Percentiles rank a stretch among this genome's conserved stretches.
Evolutionary conservation across 257 asterid species (phyloP).

Genomic region (Voacanga thouarsii): DNA sequence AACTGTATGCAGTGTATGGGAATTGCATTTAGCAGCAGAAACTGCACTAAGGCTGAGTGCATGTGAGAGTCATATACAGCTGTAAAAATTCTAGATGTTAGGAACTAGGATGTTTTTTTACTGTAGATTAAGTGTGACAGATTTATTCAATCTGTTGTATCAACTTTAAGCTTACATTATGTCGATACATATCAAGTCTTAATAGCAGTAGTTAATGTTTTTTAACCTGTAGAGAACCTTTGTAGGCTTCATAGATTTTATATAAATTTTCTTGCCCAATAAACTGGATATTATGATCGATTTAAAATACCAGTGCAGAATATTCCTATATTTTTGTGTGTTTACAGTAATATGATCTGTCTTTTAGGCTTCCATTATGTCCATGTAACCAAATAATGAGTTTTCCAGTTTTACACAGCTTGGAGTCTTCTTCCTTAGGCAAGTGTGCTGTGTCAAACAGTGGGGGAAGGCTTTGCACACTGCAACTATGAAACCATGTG

Average conservation of each 20-base stretch:
- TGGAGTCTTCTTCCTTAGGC: not conserved
- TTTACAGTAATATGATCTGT: not conserved
- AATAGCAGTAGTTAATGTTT: not conserved
- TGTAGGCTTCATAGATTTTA: not conserved
- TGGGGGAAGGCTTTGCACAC: not conserved
- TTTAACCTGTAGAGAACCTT: not conserved
- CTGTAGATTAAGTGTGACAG: not conserved
- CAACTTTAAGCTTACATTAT: not conserved
- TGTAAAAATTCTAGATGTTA: not conserved
- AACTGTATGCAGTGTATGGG: not conserved
- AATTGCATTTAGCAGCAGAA: not conserved
- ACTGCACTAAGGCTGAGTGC: not conserved
- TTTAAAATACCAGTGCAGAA: not conserved
- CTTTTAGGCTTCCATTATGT: not conserved
- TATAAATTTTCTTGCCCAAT: not conserved
- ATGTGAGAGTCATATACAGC: not conserved
- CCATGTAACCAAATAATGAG: not conserved
- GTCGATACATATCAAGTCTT: not conserved
- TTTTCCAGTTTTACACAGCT: not conserved
- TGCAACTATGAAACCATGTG: not conserved
- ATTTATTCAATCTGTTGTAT: not conserved
- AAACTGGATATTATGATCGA: not conserved
- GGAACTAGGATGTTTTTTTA: not conserved
- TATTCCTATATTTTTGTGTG: not conserved
- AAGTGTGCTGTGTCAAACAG: not conserved